Evolutionary conservation across 2,329 filamentous ascomycete genomes (phyloP), one percentile per base, ranked within the genome.

Genomic region (Talaromyces albobiverticillius): DNA sequence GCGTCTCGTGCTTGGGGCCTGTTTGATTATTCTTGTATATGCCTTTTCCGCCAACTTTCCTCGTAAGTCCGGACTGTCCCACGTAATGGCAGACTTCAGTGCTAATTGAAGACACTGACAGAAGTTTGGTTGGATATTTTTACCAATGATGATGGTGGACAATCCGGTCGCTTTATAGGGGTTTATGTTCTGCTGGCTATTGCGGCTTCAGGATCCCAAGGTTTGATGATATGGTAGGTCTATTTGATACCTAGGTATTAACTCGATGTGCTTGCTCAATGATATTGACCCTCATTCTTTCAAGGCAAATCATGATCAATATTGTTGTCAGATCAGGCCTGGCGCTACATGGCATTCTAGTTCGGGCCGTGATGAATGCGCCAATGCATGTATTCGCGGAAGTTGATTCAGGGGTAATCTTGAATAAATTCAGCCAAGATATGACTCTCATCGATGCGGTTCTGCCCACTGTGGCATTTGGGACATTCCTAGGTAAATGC

Each of bases 261-360:
- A n/a, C n/a, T 9, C 23, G 14, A 42, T 22, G 20, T 20, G 23
- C 38, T n/a, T n/a, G n/a, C n/a, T n/a, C n/a, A n/a, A n/a, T 22
- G 9, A 31, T 22, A 5, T 20, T 18, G 22, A 31, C 6, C 32
- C 16, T 46, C 11, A 25, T 49, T 50, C 18, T 29, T n/a, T 51
- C 23, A 29, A 73, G 71, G 68, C 74, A 79, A 62, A 70, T 81
- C 57, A 76, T 82, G 47, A 75, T 81, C 29, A 74, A 67, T 4
- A 80, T 82, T 74, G 76, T 82, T 2, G 79, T 79, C 3, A 74
- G 71, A 25, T 80, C 79, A 20, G 78, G 76, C 3, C 70, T 74
- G 53, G 69, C 60, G 41, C 77, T 82, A 54, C 80, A 82, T 57
- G 8, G 10, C 6, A 41, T 34, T 6, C 38, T 51, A 18, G 48